phyloP scores from a whole-genome alignment of 1,284 basidiomycete species.

The Coniferiporia sulphurascens region DNA sequence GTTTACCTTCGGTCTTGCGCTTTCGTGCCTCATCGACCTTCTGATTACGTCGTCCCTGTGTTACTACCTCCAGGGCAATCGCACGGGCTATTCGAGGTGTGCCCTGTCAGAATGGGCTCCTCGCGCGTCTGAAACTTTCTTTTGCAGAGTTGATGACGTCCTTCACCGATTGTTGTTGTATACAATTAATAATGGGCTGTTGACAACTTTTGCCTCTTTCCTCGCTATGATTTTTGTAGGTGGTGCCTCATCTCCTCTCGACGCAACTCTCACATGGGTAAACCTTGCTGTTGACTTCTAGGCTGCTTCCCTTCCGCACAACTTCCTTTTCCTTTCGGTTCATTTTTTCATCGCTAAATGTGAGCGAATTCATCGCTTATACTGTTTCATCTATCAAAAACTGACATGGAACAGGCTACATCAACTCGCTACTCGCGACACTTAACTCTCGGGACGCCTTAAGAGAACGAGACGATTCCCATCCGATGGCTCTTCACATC shows the following conservation, averaged over 20 bases:
- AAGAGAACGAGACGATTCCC: conserved; percentile 11
- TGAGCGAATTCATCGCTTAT: neutral
- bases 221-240: conserved; percentile 17
- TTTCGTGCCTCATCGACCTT: conserved; percentile 15
- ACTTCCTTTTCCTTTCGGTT: conserved; percentile 17
- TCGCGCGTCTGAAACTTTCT: neutral
- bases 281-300: neutral
- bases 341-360: conserved; percentile 19
- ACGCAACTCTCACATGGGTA: neutral
- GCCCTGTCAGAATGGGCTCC: neutral
- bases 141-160: conserved; percentile 15
- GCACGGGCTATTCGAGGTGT: conserved; percentile 17
- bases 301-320: conserved; percentile 18
- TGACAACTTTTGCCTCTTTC: conserved; percentile 15
- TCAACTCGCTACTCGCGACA: conserved; percentile 18
- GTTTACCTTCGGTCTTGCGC: conserved; percentile 16
- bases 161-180: conserved; percentile 17
- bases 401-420: conserved; percentile 8
- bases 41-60: conserved; percentile 16
- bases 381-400: neutral
- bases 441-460: conserved; percentile 17
- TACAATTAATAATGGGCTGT: conserved; percentile 19
- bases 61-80: conserved; percentile 17
- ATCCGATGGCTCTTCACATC: conserved; percentile 19
- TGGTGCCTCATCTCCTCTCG: neutral